Evolutionary conservation across 176 grass and related monocot genomes (phyloP).

Genomic region (Lolium multiflorum): DNA sequence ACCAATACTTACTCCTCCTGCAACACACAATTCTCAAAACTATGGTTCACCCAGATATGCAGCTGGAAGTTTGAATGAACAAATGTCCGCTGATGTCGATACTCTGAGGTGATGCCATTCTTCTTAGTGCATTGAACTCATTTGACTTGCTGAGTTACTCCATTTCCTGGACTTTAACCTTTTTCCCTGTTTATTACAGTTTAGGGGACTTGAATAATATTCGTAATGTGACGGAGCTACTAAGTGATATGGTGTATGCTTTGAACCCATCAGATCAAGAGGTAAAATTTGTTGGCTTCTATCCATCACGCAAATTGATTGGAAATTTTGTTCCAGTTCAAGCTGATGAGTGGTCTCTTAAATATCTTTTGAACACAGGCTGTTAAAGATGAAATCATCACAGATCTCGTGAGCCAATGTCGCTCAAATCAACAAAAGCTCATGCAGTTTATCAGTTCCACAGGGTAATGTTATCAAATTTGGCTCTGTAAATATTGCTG

Average conservation of each 20-base stretch:
- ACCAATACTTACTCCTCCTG: constrained; percentile 78
- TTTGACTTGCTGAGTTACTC: not conserved
- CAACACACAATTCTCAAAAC: constrained; percentile 47
- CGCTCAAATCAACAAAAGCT: constrained; percentile 76
- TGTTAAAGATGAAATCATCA: constrained; percentile 78
- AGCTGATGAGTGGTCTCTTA: constrained; percentile 24
- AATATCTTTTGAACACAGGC: constrained; percentile 58
- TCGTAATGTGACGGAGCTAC: constrained; percentile 69
- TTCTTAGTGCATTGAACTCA: not conserved
- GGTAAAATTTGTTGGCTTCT: constrained; percentile 47
- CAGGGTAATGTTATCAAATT: constrained; percentile 59
- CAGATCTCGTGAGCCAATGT: constrained; percentile 82
- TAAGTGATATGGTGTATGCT: constrained; percentile 88
- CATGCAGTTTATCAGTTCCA: constrained; percentile 80
- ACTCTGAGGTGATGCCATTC: constrained; percentile 62
- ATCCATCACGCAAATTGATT: not conserved
- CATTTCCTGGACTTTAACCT: not conserved
- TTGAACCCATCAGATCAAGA: constrained; percentile 65
- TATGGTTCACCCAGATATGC: constrained; percentile 61
- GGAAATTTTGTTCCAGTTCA: constrained; percentile 16
- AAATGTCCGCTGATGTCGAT: constrained; percentile 56
- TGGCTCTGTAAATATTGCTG: not conserved
- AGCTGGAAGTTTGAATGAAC: constrained; percentile 53
- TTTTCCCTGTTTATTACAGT: constrained; percentile 43
- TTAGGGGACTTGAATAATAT: constrained; percentile 80